These are phyloP conservation scores for Acanthamoeba polyphaga DNA, from an alignment of 208 protist species.

Conservation along the genomic window DNA sequence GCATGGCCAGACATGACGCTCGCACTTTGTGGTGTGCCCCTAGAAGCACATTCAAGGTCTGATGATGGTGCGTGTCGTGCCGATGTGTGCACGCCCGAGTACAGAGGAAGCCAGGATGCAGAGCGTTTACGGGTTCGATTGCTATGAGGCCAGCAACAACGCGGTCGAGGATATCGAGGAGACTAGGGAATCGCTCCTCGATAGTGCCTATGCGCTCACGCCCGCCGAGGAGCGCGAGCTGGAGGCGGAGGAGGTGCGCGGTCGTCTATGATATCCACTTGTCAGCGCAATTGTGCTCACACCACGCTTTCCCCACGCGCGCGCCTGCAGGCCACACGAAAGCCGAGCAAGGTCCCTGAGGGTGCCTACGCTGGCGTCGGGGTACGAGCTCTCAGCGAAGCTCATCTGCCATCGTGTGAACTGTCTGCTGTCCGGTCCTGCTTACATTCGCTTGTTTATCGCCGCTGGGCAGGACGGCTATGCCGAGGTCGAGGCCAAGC, in stretches of 20 bases:
- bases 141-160: slow-evolving; percentile 61
- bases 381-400: neutral
- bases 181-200: slow-evolving; percentile 6
- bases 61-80: neutral
- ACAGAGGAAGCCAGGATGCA: slow-evolving; percentile 1
- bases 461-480: neutral
- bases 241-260: neutral
- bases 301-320: neutral
- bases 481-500: neutral
- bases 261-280: neutral
- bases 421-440: neutral
- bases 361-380: neutral
- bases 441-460: neutral
- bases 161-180: neutral
- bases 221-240: slow-evolving; percentile 5
- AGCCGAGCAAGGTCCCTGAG: neutral
- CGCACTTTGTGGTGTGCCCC: too few species aligned
- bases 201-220: slow-evolving; percentile 40
- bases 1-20: neutral
- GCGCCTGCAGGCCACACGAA: neutral
- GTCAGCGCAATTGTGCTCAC: too few species aligned
- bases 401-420: neutral
- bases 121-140: slow-evolving; percentile 51
- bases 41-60: too few species aligned
- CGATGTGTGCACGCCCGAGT: neutral